Evolutionary conservation across 2,329 filamentous ascomycete species (phyloP), one percentile per base, ranked within the genome.

Genomic region (Elsinoe ampelina): DNA sequence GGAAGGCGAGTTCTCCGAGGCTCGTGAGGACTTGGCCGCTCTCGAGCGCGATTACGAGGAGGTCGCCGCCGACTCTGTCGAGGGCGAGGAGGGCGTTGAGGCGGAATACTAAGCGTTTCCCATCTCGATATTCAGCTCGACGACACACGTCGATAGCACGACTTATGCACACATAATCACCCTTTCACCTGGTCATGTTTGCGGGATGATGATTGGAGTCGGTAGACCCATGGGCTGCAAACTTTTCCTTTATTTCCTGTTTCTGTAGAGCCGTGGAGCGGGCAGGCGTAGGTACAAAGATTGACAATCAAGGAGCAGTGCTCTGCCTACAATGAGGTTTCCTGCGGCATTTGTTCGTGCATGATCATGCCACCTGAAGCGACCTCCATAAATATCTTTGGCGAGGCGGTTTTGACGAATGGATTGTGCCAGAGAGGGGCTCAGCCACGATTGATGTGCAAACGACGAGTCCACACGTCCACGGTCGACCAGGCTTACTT

Each of bases 1-100:
- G 82, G 93, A 98, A 77, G 93, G 93, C 76, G 93, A 98, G 78
- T 98, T 98, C 84, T 95, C 89, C 58, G 93, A 98, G 81, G 93
- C 93, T 63, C 91, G 93, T 74, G 93, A 98, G 80, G 93, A 98
- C 78, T 80, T 98, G 74, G 93, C 93, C 73, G 93, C 93, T 66
- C 83, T 98, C 62, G 93, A 98, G 84, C 86, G 91, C 66, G 92
- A 98, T 74, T 98, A 98, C 78, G 92, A 96, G 79, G 93, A 98
- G 79, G 93, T 97, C 71, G 92, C 90, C 63, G 89, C 89, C 68
- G 92, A 97, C 77, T 95, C 90, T 62, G 77, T 95, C 67, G 91
- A 91, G 71, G 87, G 84, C 63, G 91, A 95, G 67, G 89, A 91
- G 70, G 85, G 82, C 69, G 77, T 81, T 66, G 90, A 95, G 77